phyloP scores from a whole-genome alignment of 805 yeast species.

The Candida qinlingensis region DNA sequence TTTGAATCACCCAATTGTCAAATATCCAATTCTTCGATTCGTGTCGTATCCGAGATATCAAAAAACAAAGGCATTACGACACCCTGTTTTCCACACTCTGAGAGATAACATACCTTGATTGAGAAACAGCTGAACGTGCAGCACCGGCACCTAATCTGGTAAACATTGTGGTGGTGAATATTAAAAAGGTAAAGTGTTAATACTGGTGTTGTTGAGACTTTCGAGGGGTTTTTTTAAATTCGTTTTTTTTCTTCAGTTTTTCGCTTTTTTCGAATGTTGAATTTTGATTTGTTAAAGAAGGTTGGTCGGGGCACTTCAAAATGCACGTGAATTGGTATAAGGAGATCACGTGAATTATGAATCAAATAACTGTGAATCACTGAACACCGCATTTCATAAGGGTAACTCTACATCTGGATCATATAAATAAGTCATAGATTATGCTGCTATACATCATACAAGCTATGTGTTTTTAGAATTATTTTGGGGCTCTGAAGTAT shows the following conservation, averaged over 20 bases:
- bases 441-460: not conserved
- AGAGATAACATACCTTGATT: constrained; percentile 22
- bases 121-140: constrained; percentile 28
- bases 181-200: not conserved
- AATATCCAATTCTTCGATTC: not conserved
- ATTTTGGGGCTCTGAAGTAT: constrained; percentile 46
- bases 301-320: constrained; percentile 3
- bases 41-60: too few species aligned
- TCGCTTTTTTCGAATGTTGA: constrained; percentile 14
- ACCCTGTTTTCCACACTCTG: not conserved
- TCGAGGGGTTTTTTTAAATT: constrained; percentile 4
- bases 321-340: too few species aligned
- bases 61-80: too few species aligned
- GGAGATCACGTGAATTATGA: not conserved
- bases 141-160: constrained; percentile 27
- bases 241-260: constrained; percentile 18
- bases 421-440: too few species aligned
- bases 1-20: not conserved
- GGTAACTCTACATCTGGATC: too few species aligned
- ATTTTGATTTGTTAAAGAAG: constrained; percentile 19
- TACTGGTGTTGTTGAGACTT: not conserved
- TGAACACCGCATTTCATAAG: too few species aligned
- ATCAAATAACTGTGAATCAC: too few species aligned
- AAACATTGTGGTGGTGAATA: constrained; percentile 18
- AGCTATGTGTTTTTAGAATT: not conserved